Evolutionary conservation across 176 grass and related monocot species (phyloP).

Genomic region (Rhynchospora pubera): DNA sequence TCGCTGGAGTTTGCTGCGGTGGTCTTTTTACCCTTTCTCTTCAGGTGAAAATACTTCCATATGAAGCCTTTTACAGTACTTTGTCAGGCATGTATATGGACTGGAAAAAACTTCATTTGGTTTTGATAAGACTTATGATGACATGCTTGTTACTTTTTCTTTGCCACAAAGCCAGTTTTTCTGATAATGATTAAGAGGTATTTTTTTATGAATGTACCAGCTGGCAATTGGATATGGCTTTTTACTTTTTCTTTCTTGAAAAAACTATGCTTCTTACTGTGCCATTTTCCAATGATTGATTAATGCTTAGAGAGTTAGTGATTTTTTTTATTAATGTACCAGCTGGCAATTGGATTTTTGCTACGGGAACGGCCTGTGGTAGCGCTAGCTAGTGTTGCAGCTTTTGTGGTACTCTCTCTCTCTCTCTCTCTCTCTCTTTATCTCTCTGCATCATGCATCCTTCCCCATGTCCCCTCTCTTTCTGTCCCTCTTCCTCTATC

Average conservation of each 20-base stretch:
- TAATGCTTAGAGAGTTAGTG: background rate
- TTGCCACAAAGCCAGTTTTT: background rate
- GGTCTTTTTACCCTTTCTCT: conserved; percentile 78
- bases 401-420: conserved; percentile 52
- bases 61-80: background rate
- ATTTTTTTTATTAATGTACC: background rate
- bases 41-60: conserved; percentile 43
- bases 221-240: conserved; percentile 35
- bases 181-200: background rate
- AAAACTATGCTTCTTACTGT: background rate
- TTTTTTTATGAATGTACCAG: conserved; percentile 24
- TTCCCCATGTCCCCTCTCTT: background rate
- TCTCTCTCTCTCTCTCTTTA: background rate
- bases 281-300: background rate
- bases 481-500: background rate
- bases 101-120: background rate
- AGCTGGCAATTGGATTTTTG: conserved; percentile 62
- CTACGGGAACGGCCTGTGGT: conserved; percentile 60
- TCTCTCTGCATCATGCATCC: background rate
- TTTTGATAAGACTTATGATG: background rate
- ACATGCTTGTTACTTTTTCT: background rate
- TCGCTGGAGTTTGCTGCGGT: conserved; percentile 76
- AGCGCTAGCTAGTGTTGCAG: conserved; percentile 73
- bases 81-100: background rate
- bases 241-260: background rate